These are phyloP conservation scores for Tricholoma furcatifolium DNA, from an alignment of 768 basidiomycete species.

Conservation along the genomic window DNA sequence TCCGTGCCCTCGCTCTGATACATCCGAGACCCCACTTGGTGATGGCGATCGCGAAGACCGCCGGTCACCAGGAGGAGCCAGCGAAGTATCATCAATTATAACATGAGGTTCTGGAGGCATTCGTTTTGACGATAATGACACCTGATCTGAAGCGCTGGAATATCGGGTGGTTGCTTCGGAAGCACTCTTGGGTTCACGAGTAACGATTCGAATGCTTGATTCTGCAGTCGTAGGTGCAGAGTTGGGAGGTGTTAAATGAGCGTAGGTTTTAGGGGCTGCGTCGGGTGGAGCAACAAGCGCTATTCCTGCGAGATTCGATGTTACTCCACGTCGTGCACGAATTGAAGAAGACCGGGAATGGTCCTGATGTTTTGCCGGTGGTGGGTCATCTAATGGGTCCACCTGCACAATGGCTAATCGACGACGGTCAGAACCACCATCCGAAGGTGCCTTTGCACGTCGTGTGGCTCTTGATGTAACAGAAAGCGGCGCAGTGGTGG, in stretches of 20 bases:
- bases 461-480: constrained; percentile 30
- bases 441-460: constrained; percentile 53
- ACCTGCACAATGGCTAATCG: constrained; percentile 67
- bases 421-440: constrained; percentile 62
- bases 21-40: constrained; percentile 18
- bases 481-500: constrained; percentile 21
- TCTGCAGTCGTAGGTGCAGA: constrained; percentile 40
- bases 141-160: constrained; percentile 50
- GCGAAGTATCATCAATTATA: constrained; percentile 25
- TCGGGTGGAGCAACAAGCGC: constrained; percentile 76
- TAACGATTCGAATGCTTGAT: constrained; percentile 5
- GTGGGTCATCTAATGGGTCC: constrained; percentile 36
- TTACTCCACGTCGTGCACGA: constrained; percentile 38
- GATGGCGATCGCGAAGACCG: constrained; percentile 32
- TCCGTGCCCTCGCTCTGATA: constrained; percentile 29
- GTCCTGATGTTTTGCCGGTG: constrained; percentile 22
- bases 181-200: constrained; percentile 36
- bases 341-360: constrained; percentile 29
- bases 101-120: constrained; percentile 19
- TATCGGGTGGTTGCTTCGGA: constrained; percentile 45
- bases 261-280: constrained; percentile 51
- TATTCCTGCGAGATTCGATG: constrained; percentile 45
- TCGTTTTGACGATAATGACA: constrained; percentile 9
- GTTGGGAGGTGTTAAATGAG: constrained; percentile 51
- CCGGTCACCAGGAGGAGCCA: constrained; percentile 32